Conservation (phyloP, 2,329 filamentous ascomycete genomes). For the Tothia fuscella region DNA sequence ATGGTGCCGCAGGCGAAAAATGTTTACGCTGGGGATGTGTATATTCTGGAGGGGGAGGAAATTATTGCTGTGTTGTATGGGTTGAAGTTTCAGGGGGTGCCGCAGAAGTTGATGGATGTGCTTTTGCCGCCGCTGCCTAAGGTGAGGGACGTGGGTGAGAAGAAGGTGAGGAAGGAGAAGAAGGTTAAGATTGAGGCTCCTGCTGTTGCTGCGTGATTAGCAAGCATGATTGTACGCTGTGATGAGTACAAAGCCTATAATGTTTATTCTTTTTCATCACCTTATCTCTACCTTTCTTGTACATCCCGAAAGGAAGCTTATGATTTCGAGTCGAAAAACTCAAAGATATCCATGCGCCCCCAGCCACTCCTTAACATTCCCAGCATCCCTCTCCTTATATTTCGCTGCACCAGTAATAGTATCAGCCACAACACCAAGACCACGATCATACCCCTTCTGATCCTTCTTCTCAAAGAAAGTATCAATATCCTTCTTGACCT, state of each 20-base stretch:
- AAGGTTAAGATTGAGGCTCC: no score
- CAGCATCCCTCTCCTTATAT: slow-evolving; percentile 68
- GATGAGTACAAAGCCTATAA: no score
- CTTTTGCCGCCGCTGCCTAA: not conserved
- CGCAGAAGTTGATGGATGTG: slow-evolving; percentile 34
- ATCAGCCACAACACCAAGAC: slow-evolving; percentile 73
- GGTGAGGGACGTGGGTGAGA: not conserved
- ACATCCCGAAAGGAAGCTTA: no score
- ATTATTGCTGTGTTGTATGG: slow-evolving; percentile 47
- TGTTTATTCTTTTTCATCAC: no score
- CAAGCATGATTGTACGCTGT: no score
- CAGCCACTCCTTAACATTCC: slow-evolving; percentile 69
- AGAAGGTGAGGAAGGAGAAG: not conserved
- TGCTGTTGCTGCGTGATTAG: no score
- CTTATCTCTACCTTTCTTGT: no score
- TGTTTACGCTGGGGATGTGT: slow-evolving; percentile 41
- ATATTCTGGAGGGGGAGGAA: slow-evolving; percentile 46
- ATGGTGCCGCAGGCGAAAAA: slow-evolving; percentile 44
- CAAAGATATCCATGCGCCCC: slow-evolving; percentile 43
- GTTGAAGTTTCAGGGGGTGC: slow-evolving; percentile 55
- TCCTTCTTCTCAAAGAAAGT: slow-evolving; percentile 81
- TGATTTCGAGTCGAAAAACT: no score
- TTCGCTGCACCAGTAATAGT: slow-evolving; percentile 71
- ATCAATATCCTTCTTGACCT: slow-evolving; percentile 63
- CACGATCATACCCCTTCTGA: slow-evolving; percentile 74